phyloP scores from a whole-genome alignment of 257 asterid species.

The Solanum pinnatisectum region DNA sequence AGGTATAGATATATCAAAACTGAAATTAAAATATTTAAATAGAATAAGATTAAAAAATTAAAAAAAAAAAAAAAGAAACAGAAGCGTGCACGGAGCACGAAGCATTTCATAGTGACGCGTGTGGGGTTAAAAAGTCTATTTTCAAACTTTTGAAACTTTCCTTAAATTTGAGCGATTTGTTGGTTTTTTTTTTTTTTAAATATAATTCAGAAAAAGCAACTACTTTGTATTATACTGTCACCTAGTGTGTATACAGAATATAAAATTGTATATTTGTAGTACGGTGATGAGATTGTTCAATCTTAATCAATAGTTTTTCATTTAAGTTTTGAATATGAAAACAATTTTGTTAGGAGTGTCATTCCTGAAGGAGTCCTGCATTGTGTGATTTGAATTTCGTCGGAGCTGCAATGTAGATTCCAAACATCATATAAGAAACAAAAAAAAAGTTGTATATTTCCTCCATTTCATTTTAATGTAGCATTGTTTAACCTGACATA shows the following conservation, averaged over 20 bases:
- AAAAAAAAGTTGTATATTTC: too few relatives aligned
- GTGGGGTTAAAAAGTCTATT: slow-evolving; percentile 23
- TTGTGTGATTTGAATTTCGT: too few relatives aligned
- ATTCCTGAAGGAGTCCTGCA: too few relatives aligned
- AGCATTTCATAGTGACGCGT: slow-evolving; percentile 13
- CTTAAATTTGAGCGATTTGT: neutral
- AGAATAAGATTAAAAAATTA: neutral
- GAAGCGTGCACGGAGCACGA: slow-evolving; percentile 11
- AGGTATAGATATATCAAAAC: neutral
- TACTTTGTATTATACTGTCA: neutral
- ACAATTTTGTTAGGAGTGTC: too few relatives aligned
- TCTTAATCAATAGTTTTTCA: too few relatives aligned
- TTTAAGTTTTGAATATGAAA: too few relatives aligned
- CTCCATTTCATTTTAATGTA: too few relatives aligned
- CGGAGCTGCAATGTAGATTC: too few relatives aligned
- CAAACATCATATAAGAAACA: too few relatives aligned
- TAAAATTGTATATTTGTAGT: too few relatives aligned
- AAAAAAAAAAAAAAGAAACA: neutral
- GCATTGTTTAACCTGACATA: too few relatives aligned
- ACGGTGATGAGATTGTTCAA: too few relatives aligned
- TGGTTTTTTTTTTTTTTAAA: neutral
- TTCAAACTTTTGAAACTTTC: neutral
- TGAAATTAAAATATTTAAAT: neutral
- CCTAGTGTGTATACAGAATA: neutral
- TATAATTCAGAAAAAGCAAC: neutral